A percentile compares a stretch with the other conserved stretches of the same genome.
Conservation (phyloP, 371 early-diverging fungal genomes). For the Synchytrium microbalum region DNA sequence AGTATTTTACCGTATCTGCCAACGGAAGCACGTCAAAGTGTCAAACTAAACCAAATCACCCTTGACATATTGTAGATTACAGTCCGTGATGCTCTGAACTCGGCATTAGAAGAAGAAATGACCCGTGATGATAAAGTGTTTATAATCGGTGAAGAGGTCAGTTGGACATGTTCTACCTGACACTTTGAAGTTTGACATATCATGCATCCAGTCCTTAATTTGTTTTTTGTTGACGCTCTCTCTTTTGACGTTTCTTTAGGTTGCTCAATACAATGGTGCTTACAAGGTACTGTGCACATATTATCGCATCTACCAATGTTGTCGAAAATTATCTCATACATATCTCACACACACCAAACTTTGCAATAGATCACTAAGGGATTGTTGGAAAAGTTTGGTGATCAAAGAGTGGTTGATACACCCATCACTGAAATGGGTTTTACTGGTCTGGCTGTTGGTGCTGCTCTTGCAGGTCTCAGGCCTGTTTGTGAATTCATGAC, state of each 20-base stretch:
- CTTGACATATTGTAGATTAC: no score
- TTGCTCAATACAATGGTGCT: constrained; percentile 90
- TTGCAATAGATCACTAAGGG: constrained; percentile 86
- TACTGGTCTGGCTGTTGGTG: constrained; percentile 97
- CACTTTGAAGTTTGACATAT: no score
- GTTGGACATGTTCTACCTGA: no score
- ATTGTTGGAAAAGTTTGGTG: constrained; percentile 95
- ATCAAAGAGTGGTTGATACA: constrained; percentile 96
- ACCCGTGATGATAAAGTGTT: constrained; percentile 82
- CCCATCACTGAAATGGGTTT: constrained; percentile 99
- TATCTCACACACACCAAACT: constrained; percentile 1
- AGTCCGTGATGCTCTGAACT: constrained; percentile 97
- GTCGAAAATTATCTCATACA: neutral
- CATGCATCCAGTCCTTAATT: no score
- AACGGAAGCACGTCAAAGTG: no score
- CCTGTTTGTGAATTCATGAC: constrained; percentile 99
- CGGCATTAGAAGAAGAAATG: constrained; percentile 98
- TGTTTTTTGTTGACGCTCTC: no score
- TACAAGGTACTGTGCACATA: constrained; percentile 96
- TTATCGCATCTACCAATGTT: no score
- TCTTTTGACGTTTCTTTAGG: no score
- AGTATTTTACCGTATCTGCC: no score
- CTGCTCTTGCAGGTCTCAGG: constrained; percentile 91
- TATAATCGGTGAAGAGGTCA: constrained; percentile 98
- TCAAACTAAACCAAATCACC: no score